Base-by-base conservation (phyloP, 1,284 basidiomycete species). In the Boletus mariae region DNA sequence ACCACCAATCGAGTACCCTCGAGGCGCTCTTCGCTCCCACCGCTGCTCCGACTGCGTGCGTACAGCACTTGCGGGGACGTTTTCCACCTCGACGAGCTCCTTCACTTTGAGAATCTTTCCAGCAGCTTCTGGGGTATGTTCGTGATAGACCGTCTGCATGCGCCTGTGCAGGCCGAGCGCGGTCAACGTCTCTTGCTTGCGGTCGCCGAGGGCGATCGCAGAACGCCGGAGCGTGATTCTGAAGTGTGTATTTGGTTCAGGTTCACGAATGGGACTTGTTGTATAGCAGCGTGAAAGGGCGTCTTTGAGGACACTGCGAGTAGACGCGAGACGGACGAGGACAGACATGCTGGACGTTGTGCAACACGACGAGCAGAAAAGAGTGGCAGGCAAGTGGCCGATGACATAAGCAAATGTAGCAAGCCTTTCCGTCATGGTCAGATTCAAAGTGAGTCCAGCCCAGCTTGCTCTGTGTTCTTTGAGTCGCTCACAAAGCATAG, bases 1-100 rank as follows among this genome's bases (percentile, higher is more conserved):
- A 8, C 54, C 49, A 12, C 65, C 63, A n/a, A 90, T 80, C 45
- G 75, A 73, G 59, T 87, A 92, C 6, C 89, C 89, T 47, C 84
- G 74, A 11, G 75, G 68, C 6, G 87, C 78, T 68, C 76, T 82
- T 61, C 89, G 74, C 59, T 85, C 84, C 61, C 71, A 65, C 61
- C 81, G 76, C 73, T 84, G 80, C 69, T 89, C 77, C 57, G 78
- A 73, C 67, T 85, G 83, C 9, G 82, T 84, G 71, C 77, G 75
- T 31, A 92, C 87, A 48, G 77, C 74, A 32, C 77, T 75, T 31
- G 72, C 72, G 0, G 84, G 78, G 13, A 94, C 90, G 64, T 93
- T 94, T 65, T 88, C 80, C 51, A 94, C 92, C 63, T 87, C 83
- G n/a, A 94, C 80, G 34, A 94, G 74, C 74, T 94, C 92, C 76